Evolutionary conservation across 192 early-diverging fungal species (phyloP).

Genomic region (Chytriomyces confervae): DNA sequence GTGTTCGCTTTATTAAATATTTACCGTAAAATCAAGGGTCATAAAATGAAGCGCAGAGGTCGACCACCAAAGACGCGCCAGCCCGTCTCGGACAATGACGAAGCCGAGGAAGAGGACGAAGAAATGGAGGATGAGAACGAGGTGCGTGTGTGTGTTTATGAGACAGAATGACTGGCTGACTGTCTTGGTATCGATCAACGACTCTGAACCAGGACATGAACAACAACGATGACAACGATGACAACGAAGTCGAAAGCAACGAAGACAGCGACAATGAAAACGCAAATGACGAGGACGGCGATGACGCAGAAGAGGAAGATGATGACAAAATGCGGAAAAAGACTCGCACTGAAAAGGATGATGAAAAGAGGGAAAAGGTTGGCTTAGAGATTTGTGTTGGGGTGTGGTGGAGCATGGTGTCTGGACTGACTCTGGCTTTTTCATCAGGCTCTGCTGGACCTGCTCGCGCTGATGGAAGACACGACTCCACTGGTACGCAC

Average conservation of each 20-base stretch:
- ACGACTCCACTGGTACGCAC: constrained; percentile 77
- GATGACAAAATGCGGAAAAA: constrained; percentile 21
- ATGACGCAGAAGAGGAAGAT: constrained; percentile 25
- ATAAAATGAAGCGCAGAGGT: background rate
- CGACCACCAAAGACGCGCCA: background rate
- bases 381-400: constrained; percentile 63
- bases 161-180: too few relatives aligned
- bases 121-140: background rate
- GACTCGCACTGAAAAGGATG: constrained; percentile 57
- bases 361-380: constrained; percentile 68
- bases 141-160: background rate
- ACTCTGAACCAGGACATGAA: background rate
- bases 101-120: background rate
- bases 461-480: constrained; percentile 87
- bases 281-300: constrained; percentile 14
- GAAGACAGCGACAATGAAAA: background rate
- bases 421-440: too few relatives aligned
- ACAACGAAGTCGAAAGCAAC: background rate
- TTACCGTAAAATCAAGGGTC: background rate
- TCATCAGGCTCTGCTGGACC: constrained; percentile 12
- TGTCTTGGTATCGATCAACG: too few relatives aligned
- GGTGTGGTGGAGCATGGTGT: too few relatives aligned
- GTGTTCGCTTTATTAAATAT: too few relatives aligned
- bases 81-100: background rate
- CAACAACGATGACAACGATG: constrained; percentile 21